Base-by-base conservation (phyloP, 805 yeast species). In the Pichia exigua region DNA sequence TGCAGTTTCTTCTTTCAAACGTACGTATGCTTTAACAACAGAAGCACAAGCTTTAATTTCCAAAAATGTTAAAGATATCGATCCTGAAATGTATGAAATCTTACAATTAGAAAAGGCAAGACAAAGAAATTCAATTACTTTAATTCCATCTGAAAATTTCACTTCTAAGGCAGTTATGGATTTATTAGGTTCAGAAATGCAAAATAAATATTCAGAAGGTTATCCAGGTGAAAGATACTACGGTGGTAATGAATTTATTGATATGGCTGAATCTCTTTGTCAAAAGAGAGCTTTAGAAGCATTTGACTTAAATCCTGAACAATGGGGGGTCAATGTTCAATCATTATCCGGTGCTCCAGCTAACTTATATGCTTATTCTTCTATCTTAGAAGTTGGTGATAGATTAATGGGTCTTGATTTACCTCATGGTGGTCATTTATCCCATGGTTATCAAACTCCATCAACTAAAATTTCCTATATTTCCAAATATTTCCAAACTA, bases 261-360 rank as follows among this genome's bases (percentile, higher is more conserved):
- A 92, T 73, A 78, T 82, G 74, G 89, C 88, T 64, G 99, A 92
- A 75, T 70, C 81, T 15, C 73, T 92, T 53, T 92, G 98, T 73
- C 97, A 90, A 73, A 77, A 82, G 62, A 79, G 99, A 71, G 99
- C 98, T 45, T 74, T 92, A 54, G 79, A 85, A 62, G 90, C 96
- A 12, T 92, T 89, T 70, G 72, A 74, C 53, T 72, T 91, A 57
- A 80, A 84, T 58, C 78, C 94, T 39, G 85, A 77, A 44, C 74
- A 84, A 67, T 92, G 99, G 99, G 99, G 99, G 46, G 98, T 92
- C 61, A 92, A 92, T 61, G 99, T 92, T 47, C 99, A 92, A 75
- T 75, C 97, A 3, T 77, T 92, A 61, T 86, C 95, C 51, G 99
- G 99, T 56, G 91, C 97, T 8, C 97, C 98, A 58, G 98, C 98